Conservation (phyloP, 305 asterid genomes). For the Nicotiana rustica region DNA sequence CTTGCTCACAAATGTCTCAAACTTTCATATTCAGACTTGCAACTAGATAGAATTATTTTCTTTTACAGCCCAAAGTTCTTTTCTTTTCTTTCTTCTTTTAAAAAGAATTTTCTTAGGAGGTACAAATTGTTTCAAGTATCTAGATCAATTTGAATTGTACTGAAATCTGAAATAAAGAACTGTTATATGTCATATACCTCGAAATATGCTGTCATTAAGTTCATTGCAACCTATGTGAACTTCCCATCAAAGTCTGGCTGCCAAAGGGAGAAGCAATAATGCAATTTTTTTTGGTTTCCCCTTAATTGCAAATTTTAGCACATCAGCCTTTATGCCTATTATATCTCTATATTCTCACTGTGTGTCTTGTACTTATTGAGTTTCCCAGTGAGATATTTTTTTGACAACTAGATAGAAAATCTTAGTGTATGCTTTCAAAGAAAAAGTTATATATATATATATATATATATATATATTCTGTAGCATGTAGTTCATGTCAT, state of each 20-base stretch:
- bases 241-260: neutral
- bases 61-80: neutral
- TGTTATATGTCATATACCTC: neutral
- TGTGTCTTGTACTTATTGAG: neutral
- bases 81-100: neutral
- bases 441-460: neutral
- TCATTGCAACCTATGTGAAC: slow-evolving; percentile 14
- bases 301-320: neutral
- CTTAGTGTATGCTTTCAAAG: neutral
- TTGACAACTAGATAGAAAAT: neutral
- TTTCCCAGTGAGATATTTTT: neutral
- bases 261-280: neutral
- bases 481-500: neutral
- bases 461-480: neutral
- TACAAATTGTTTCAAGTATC: neutral
- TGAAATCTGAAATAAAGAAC: neutral
- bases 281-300: neutral
- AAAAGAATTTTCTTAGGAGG: neutral
- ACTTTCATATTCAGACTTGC: neutral
- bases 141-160: slow-evolving; percentile 4
- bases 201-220: slow-evolving; percentile 15
- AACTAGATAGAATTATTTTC: neutral
- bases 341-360: neutral
- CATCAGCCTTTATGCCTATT: neutral
- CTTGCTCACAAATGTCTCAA: neutral